A percentile compares a stretch with the other conserved stretches of the same genome.
phyloP scores from a whole-genome alignment of 1,139 yeast genomes.

The Pichia cactophila region DNA sequence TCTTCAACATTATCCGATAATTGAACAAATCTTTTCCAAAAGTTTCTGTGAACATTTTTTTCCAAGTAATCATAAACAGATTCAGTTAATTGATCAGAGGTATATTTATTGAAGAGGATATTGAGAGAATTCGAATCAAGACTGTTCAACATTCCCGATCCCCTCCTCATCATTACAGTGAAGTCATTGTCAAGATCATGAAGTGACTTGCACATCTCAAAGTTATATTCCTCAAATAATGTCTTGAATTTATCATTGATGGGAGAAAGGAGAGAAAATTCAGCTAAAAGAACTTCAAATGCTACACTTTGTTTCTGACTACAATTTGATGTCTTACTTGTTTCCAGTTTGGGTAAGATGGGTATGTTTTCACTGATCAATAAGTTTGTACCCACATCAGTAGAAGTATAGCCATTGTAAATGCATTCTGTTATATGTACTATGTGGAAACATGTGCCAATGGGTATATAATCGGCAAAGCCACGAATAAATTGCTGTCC shows the following conservation, averaged over 20 bases:
- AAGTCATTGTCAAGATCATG: conserved; percentile 31
- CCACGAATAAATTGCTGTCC: conserved; percentile 27
- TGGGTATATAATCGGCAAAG: conserved; percentile 33
- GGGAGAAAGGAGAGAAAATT: background rate
- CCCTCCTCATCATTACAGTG: conserved; percentile 31
- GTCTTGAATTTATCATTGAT: conserved; percentile 3
- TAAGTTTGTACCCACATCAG: background rate
- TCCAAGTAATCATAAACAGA: conserved; percentile 68
- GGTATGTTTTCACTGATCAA: background rate
- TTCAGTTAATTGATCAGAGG: conserved; percentile 45
- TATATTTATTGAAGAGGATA: conserved; percentile 24
- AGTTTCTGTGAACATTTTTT: conserved; percentile 51
- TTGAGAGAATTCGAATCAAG: conserved; percentile 12
- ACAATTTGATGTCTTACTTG: background rate
- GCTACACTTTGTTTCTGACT: background rate
- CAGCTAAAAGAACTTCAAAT: conserved; percentile 2
- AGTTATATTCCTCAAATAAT: conserved; percentile 4
- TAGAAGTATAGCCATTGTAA: conserved; percentile 31
- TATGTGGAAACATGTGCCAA: conserved; percentile 42
- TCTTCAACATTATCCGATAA: conserved; percentile 28
- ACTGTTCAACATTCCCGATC: conserved; percentile 32
- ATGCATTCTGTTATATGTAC: conserved; percentile 47
- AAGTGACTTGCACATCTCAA: conserved; percentile 25
- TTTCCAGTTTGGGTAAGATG: background rate
- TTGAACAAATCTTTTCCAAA: conserved; percentile 46